A percentile compares a stretch with the other conserved stretches of the same genome.
phyloP scores from a whole-genome alignment of 225 moss, liverwort and hornwort genomes.

The Pseudoscleropodium purum region DNA sequence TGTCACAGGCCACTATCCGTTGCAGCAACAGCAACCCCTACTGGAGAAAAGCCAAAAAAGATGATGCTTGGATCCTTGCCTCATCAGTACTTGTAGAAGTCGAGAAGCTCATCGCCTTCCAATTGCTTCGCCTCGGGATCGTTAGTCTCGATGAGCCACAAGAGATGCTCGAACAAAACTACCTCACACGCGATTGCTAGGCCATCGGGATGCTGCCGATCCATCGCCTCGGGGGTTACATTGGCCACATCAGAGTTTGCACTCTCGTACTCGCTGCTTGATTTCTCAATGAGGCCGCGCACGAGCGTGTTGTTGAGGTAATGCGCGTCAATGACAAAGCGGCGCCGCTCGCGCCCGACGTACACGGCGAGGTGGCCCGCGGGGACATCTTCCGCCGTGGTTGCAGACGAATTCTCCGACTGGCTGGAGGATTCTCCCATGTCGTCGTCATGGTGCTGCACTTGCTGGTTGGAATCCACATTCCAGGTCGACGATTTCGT shows the following conservation, averaged over 20 bases:
- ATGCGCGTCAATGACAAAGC: slow-evolving; percentile 35
- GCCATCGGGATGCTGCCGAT: slow-evolving; percentile 4
- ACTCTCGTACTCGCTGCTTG: slow-evolving; percentile 1
- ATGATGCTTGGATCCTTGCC: not conserved
- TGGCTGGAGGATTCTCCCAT: not conserved
- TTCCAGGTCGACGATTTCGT: slow-evolving; percentile 32
- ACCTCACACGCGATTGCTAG: slow-evolving; percentile 36
- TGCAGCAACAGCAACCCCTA: not conserved
- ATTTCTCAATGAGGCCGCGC: slow-evolving; percentile 38
- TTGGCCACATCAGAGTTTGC: not conserved
- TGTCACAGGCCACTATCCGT: slow-evolving; percentile 36
- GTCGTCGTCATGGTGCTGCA: not conserved
- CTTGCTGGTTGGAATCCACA: not conserved
- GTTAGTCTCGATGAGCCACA: slow-evolving; percentile 27
- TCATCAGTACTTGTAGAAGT: slow-evolving; percentile 27
- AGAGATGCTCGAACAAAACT: slow-evolving; percentile 39
- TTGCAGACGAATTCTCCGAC: slow-evolving; percentile 32
- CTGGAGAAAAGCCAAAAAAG: not conserved
- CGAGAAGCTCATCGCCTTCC: slow-evolving; percentile 30
- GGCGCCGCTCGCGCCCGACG: slow-evolving; percentile 39
- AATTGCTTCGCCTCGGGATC: slow-evolving; percentile 26
- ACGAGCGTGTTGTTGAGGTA: slow-evolving; percentile 37
- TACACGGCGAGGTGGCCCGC: slow-evolving; percentile 33
- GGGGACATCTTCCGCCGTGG: slow-evolving; percentile 18
- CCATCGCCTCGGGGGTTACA: not conserved